A percentile compares a stretch with the other conserved stretches of the same genome.
These are phyloP conservation scores for Pseudophaeomoniella oleicola DNA, from an alignment of 2,329 filamentous ascomycete genomes.

Conservation along the genomic window DNA sequence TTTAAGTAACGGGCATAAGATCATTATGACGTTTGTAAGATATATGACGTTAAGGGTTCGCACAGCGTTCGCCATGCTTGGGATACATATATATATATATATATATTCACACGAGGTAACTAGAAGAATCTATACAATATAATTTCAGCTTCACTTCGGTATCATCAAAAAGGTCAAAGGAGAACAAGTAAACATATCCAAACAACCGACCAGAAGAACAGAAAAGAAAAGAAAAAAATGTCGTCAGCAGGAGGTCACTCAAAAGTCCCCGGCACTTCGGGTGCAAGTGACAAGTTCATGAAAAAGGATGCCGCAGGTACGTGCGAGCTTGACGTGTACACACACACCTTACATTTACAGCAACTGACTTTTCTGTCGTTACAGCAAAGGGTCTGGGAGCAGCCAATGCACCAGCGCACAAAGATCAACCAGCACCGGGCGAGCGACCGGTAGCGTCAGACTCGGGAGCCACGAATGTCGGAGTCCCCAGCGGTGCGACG, in stretches of 20 bases:
- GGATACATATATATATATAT: no score
- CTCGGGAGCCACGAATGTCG: slow-evolving; percentile 1
- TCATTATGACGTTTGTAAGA: no score
- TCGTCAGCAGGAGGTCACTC: neutral
- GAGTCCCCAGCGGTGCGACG: slow-evolving; percentile 1
- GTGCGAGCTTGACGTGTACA: neutral
- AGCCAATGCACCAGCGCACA: slow-evolving; percentile 3
- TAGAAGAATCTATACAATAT: no score
- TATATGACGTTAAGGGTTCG: no score
- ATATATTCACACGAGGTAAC: no score
- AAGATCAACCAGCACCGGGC: slow-evolving; percentile 1
- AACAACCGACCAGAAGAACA: no score
- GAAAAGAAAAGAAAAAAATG: neutral
- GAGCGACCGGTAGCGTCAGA: slow-evolving; percentile 4
- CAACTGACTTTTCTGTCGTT: slow-evolving; percentile 1
- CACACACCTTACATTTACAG: neutral
- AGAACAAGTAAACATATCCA: no score
- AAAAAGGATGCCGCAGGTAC: slow-evolving; percentile 3
- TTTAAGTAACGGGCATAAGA: no score
- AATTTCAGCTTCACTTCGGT: no score
- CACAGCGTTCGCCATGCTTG: no score
- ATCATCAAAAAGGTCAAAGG: no score
- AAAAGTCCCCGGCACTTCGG: neutral
- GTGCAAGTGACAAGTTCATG: slow-evolving; percentile 3
- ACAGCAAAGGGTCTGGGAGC: slow-evolving; percentile 2